Base-by-base conservation (phyloP, 495 filamentous ascomycete species). In the Annulohypoxylon bovei region DNA sequence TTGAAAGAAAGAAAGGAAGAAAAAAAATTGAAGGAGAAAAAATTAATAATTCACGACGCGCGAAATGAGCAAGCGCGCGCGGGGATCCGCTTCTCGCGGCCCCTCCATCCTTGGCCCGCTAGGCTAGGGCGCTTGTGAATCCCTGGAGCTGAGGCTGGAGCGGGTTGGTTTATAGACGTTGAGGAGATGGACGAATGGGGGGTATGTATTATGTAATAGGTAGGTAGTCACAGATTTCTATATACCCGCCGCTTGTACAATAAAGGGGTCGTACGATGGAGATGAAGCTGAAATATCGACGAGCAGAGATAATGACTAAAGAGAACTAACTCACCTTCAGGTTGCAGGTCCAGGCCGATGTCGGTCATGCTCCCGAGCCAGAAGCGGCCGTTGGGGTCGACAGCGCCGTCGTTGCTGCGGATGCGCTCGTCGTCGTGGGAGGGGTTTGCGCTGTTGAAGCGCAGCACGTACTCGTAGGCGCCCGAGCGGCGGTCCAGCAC, bases 301-400 rank as follows among this genome's bases (percentile, higher is more conserved):
- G 42, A 6, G n/a, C n/a, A n/a, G n/a, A n/a, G n/a, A 52, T 32
- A 14, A 11, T 12, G 23, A 37, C 18, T 9, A 18, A 53, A n/a
- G 7, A 9, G 28, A 50, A 54, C 47, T 39, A 39, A 78, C 81
- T 75, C 62, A 85, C 88, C 88, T 81, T 89, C 87, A 49, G 82
- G 72, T 74, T 84, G 77, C 54, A 83, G 79, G 39, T 80, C 77
- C 16, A 84, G 69, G 50, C 81, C 80, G 76, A 88, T 85, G 72
- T 97, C 94, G 69, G 92, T 94, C 93, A 97, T 97, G 37, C 88
- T 85, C n/a, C 93, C 92, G 7, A 92, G 85, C 93, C 93, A 97
- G 78, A 94, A 95, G 44, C 94, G 84, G 54, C 94, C 94, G 58
- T 89, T 82, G 42, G 88, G 89, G 75, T 97, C 94, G 57, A 92